These are phyloP conservation scores for Paraphaeosphaeria sporulosa DNA, from an alignment of 2,329 filamentous ascomycete genomes.

Conservation along the genomic window DNA sequence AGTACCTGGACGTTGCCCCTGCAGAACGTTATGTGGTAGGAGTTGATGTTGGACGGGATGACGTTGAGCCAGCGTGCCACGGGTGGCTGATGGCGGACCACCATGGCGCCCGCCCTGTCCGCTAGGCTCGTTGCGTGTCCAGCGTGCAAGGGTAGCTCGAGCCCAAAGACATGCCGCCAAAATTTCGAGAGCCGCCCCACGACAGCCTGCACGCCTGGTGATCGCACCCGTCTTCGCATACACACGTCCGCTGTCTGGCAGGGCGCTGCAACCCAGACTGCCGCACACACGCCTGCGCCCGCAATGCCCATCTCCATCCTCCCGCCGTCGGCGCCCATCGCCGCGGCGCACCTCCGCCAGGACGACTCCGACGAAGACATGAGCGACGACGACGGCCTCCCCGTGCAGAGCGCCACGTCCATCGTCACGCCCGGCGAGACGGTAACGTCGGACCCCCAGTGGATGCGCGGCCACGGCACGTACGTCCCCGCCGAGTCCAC, in stretches of 20 bases:
- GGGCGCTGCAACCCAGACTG: not conserved
- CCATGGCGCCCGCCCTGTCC: conserved; percentile 15
- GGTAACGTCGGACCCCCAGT: conserved; percentile 91
- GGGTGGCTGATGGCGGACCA: conserved; percentile 18
- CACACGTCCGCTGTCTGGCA: not conserved
- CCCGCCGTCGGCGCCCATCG: conserved; percentile 52
- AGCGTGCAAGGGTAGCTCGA: conserved; percentile 21
- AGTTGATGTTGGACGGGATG: conserved; percentile 25
- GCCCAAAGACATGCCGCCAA: conserved; percentile 32
- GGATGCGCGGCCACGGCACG: conserved; percentile 97
- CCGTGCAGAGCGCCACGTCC: conserved; percentile 42
- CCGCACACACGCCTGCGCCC: not conserved
- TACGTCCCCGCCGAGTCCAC: conserved; percentile 70
- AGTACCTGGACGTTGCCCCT: too few species aligned
- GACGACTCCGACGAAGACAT: conserved; percentile 59
- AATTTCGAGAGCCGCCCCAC: conserved; percentile 34
- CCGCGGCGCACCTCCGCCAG: conserved; percentile 48
- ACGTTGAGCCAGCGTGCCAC: conserved; percentile 25
- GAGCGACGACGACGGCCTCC: conserved; percentile 54
- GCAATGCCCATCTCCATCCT: conserved; percentile 68
- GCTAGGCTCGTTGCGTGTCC: conserved; percentile 21
- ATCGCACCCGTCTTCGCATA: conserved; percentile 7
- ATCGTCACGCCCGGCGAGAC: conserved; percentile 90
- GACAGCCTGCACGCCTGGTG: not conserved
- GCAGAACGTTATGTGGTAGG: not conserved